Conservation (phyloP, 371 early-diverging fungal species). For the Mucor irregularis region DNA sequence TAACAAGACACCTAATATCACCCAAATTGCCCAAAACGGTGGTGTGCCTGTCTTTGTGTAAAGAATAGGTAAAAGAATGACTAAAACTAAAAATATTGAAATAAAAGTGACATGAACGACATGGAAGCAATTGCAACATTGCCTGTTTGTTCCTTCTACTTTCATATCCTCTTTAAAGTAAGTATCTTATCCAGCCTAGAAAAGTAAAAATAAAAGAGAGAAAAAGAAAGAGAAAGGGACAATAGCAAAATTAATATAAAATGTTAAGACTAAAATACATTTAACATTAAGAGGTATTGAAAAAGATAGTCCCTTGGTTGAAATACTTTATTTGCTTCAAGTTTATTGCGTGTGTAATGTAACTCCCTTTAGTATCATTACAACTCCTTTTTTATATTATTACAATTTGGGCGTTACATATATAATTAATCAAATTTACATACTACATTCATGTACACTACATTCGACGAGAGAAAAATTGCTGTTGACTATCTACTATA, state of each 20-base stretch:
- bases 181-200: no score
- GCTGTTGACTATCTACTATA: no score
- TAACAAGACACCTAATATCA: not conserved
- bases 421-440: no score
- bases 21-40: conserved; percentile 8
- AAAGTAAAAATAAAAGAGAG: not conserved
- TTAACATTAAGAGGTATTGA: not conserved
- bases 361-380: no score
- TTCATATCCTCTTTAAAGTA: not conserved
- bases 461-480: no score
- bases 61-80: not conserved
- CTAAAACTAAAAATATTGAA: not conserved
- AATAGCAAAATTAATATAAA: not conserved
- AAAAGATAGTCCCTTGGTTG: not conserved
- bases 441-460: no score
- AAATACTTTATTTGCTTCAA: no score
- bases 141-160: no score
- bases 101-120: not conserved
- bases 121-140: no score
- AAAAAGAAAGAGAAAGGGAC: not conserved
- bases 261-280: not conserved
- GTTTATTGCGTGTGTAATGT: no score
- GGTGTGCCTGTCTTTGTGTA: not conserved
- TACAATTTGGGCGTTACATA: no score
- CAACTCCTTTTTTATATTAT: no score